Evolutionary conservation across 192 early-diverging fungal genomes (phyloP), one percentile per base, ranked within the genome.

Genomic region (Coemansia sp.): DNA sequence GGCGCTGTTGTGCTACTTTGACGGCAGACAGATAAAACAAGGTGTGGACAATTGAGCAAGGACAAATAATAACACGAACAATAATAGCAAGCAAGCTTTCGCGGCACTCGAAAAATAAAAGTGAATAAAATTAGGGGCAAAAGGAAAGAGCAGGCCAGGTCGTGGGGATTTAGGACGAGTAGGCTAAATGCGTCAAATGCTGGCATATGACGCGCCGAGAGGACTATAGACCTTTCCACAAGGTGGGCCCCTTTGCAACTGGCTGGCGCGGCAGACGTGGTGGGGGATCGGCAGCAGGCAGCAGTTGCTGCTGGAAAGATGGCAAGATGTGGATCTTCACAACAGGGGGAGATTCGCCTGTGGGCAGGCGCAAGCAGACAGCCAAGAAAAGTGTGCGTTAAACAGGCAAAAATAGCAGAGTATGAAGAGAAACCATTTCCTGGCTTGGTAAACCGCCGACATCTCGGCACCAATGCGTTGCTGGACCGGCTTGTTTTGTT

Each of bases 61-160:
- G 55, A 16, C 12, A 49, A 49, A 49, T 49, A 49, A 49, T 19
- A 49, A 49, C 48, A 49, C 41, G 41, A 45, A n/a, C 41, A 45
- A 45, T 45, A 45, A 10, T 45, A 6, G 41, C 41, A n/a, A n/a
- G 17, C 19, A 6, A 49, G 48, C 6, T 19, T n/a, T 45, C 41
- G 48, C 48, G 48, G 48, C 48, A 19, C 19, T 49, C 19, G 31
- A 35, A 21, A 49, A 49, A 49, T n/a, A 49, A 49, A 49, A n/a
- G 48, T 17, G 5, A 49, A 49, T 49, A 49, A 49, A 49, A 21
- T 49, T 19, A 49, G 19, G 43, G 16, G 48, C 48, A 49, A 49
- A 49, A 17, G 19, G 7, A 49, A 49, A 49, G 48, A 21, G 4
- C 16, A 49, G 19, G 16, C 48, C 7, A 22, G 48, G 17, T 0